Evolutionary conservation across 2,329 filamentous ascomycete species (phyloP), one percentile per base, ranked within the genome.

Genomic region (Taxawa tesnikishii): DNA sequence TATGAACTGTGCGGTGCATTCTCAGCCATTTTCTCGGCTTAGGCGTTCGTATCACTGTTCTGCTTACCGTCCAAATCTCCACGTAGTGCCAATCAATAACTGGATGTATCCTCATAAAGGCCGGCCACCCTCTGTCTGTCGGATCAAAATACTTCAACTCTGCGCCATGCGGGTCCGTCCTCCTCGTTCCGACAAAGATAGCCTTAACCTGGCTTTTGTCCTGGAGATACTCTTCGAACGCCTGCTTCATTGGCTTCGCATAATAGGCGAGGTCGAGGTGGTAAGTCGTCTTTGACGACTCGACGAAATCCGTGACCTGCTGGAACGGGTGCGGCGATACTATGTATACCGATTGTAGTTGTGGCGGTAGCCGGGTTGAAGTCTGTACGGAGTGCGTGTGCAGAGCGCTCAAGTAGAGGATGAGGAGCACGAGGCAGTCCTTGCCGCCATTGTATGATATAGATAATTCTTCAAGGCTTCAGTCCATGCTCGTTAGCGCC

Each of bases 371-470:
- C 12, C 30, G 32, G n/a, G 28, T 38, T 5, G 21, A 18, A 2
- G 35, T 36, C 26, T 39, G 41, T 18, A 30, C 16, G 17, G 43
- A 37, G 29, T 50, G 46, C n/a, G 45, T 47, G 45, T 67, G 60
- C 2, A 77, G 56, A 13, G 65, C 65, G 39, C 79, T 77, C 43
- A 96, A 76, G 50, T 94, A 83, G 42, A 96, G 67, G 48, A 94
- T 71, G 5, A 96, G 68, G 12, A 96, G 75, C 32, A 96, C 87
- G 12, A 96, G 79, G 49, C 88, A 96, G 67, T 96, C 90, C 58
- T 98, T 98, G 39, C 90, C 90, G 51, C 90, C 90, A 48, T 98
- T 98, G 61, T 94, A 98, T 35, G 88, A 93, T 42, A 96, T 67
- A 4, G 87, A 84, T 38, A 96, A 69, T 51, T 92, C 71, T 37